Evolutionary conservation across 73 alveolate species (phyloP), one percentile per base, ranked within the genome.

Genomic region (Durusdinium trenchii): DNA sequence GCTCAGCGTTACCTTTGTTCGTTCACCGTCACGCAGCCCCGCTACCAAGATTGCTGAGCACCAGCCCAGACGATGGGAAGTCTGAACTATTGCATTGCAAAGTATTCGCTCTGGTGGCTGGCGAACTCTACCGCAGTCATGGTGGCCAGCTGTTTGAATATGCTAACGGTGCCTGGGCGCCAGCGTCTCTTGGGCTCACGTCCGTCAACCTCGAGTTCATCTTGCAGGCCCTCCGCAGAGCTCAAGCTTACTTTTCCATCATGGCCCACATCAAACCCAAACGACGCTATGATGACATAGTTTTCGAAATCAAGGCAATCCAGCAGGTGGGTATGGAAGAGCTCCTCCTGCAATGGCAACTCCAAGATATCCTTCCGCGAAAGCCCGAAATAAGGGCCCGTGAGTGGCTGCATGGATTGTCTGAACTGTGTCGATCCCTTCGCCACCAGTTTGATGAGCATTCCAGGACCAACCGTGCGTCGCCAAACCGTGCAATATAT

Each of bases 131-230:
- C 9, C 69, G 93, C 32, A 4, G 60, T 52, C 95, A 57, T 43
- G 95, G 95, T 23, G 81, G 82, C 40, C 61, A 35, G 14, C 95
- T 86, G 62, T 52, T 86, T 38, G 95, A 86, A 36, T 86, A 86
- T 45, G 40, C 60, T 46, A 86, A 86, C n/a, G 95, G 95, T 36
- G 81, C 61, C 30, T 86, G 95, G 95, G 61, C 60, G 20, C 82
- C 61, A 14, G 95, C 82, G 0, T 6, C 43, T 86, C 94, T 48
- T 3, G 83, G 83, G 46, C 18, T 86, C 62, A 86, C 82, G 6
- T 86, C 95, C 6, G 95, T 86, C 5, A 50, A 36, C 45, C 82
- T 86, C 3, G 95, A 57, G 46, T 86, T 86, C 61, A 1, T 57
- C 10, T 35, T 86, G 57, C 12, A 18, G 64, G 95, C 95, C 1